These are phyloP conservation scores for Wallacemonas sp. DNA, from an alignment of 208 protist species.

Conservation along the genomic window DNA sequence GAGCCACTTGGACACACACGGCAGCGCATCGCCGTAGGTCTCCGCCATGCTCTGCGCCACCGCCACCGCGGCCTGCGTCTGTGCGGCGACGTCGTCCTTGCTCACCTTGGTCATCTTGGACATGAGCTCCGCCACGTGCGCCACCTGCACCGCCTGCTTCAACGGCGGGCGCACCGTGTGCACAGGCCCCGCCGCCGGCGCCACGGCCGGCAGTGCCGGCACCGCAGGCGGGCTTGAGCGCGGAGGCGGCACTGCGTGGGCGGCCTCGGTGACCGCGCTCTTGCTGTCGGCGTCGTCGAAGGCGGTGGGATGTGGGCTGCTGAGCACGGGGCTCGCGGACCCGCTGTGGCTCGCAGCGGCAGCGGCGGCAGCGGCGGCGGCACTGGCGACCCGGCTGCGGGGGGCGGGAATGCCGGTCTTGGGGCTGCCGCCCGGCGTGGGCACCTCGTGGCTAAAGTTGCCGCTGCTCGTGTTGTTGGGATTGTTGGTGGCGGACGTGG, in stretches of 20 bases:
- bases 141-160: conserved; percentile 29
- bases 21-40: conserved; percentile 44
- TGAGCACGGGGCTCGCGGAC: not conserved
- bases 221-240: no score
- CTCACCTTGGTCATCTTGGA: conserved; percentile 25
- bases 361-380: not conserved
- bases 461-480: not conserved
- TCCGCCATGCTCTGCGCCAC: conserved; percentile 43
- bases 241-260: no score
- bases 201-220: not conserved
- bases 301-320: not conserved
- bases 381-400: not conserved
- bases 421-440: not conserved
- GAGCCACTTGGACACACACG: conserved; percentile 53
- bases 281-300: conserved; percentile 1
- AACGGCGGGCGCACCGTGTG: conserved; percentile 12
- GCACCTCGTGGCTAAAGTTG: not conserved
- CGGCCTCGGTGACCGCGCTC: not conserved
- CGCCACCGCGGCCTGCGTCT: conserved; percentile 24
- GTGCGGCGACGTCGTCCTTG: conserved; percentile 7
- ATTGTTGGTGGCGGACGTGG: no score
- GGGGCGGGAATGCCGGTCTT: conserved; percentile 9
- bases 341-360: not conserved
- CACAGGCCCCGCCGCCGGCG: not conserved
- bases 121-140: conserved; percentile 72